phyloP scores from a whole-genome alignment of 257 asterid species.

The Solanum raphanifolium region DNA sequence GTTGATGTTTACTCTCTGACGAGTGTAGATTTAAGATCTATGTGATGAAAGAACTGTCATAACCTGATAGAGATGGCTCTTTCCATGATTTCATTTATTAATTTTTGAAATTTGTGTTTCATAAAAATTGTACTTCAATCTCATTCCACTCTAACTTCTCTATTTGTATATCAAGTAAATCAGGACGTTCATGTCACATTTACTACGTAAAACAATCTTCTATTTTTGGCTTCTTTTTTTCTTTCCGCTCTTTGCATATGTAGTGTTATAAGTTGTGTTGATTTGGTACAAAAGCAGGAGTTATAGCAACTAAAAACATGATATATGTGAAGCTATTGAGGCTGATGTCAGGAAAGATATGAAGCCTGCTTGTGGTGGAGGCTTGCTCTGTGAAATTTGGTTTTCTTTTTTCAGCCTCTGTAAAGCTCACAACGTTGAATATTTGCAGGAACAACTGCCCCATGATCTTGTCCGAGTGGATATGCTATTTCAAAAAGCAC shows the following conservation, averaged over 20 bases:
- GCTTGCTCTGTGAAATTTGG: not conserved
- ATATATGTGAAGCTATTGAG: not conserved
- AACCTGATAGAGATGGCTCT: not conserved
- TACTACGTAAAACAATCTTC: not conserved
- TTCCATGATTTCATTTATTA: not conserved
- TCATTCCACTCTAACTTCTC: not conserved
- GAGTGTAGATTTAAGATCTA: not conserved
- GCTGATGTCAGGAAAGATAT: not conserved
- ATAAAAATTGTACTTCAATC: not conserved
- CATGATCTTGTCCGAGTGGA: constrained; percentile 71
- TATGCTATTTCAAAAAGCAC: constrained; percentile 74
- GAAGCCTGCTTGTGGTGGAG: not conserved
- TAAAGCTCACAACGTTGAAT: not conserved
- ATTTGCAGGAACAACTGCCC: constrained; percentile 79
- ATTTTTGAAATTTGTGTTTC: not conserved
- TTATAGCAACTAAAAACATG: not conserved
- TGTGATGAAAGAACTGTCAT: not conserved
- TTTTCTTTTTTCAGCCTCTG: not conserved
- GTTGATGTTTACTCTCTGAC: not conserved
- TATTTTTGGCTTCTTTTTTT: not conserved
- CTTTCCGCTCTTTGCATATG: not conserved
- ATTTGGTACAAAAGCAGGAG: not conserved
- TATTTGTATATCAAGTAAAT: not conserved
- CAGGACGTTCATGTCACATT: not conserved
- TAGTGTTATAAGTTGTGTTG: not conserved